Conservation (phyloP, 331 rosid species). For the Prunus yedoensis region DNA sequence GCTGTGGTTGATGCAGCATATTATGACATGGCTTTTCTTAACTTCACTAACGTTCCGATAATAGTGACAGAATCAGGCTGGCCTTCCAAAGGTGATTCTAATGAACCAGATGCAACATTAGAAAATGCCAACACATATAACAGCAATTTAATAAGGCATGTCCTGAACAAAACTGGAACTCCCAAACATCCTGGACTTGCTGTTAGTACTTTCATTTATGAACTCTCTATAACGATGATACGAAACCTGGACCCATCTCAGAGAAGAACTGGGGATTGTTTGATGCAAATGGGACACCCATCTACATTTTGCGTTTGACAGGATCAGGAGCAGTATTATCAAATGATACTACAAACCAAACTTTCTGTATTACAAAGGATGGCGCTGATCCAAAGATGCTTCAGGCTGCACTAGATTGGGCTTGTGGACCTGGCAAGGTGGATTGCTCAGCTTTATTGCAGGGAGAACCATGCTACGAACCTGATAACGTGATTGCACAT, state of each 20-base stretch:
- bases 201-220: conserved; percentile 80
- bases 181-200: conserved; percentile 84
- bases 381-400: conserved; percentile 80
- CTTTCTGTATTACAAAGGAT: conserved; percentile 70
- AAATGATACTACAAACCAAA: conserved; percentile 73
- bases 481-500: conserved; percentile 73
- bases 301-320: conserved; percentile 72
- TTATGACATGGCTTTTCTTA: conserved; percentile 76
- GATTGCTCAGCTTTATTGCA: conserved; percentile 74
- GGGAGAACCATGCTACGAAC: conserved; percentile 86
- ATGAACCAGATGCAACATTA: conserved; percentile 83
- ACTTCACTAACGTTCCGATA: conserved; percentile 72
- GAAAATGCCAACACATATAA: conserved; percentile 92
- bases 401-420: conserved; percentile 98
- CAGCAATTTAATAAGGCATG: conserved; percentile 84
- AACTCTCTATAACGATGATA: conserved; percentile 88
- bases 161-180: conserved; percentile 84
- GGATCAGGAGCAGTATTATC: conserved; percentile 75
- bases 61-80: conserved; percentile 92
- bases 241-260: conserved; percentile 61
- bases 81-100: conserved; percentile 80
- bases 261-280: conserved; percentile 97
- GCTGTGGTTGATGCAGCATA: conserved; percentile 90
- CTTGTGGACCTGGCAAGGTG: conserved; percentile 95
- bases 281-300: conserved; percentile 65